phyloP scores from a whole-genome alignment of 257 asterid species.

The Nicotiana sylvestris region DNA sequence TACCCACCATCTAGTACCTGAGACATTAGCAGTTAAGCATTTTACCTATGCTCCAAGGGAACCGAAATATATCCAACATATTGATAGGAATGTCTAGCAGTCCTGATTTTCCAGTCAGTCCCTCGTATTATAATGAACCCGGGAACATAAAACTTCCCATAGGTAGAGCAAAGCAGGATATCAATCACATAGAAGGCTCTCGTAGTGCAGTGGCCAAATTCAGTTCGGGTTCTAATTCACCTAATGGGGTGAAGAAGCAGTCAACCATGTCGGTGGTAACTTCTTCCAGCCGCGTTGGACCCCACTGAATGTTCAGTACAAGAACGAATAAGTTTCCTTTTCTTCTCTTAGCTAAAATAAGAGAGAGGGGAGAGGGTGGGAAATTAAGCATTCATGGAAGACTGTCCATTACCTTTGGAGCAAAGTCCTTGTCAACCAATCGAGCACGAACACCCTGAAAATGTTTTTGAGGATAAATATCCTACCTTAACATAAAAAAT shows the following conservation, averaged over 20 bases:
- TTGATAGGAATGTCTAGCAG: not conserved
- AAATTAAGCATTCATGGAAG: not conserved
- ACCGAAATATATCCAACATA: not conserved
- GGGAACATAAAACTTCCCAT: not conserved
- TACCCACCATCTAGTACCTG: not conserved
- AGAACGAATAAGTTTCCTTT: not conserved
- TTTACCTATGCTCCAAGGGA: not conserved
- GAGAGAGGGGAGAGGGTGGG: not conserved
- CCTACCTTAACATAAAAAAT: not conserved
- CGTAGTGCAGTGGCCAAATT: constrained; percentile 75
- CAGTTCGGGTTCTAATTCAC: constrained; percentile 64
- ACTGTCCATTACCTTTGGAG: constrained; percentile 67
- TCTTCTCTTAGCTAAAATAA: not conserved
- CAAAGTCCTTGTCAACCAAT: constrained; percentile 88
- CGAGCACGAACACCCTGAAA: constrained; percentile 89
- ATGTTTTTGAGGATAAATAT: not conserved
- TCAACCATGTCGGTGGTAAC: constrained; percentile 73
- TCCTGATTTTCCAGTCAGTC: not conserved
- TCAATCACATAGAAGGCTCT: constrained; percentile 70
- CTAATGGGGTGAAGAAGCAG: constrained; percentile 48
- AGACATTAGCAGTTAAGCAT: not conserved
- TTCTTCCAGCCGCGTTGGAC: constrained; percentile 59
- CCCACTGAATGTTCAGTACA: constrained; percentile 56
- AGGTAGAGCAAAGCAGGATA: not conserved
- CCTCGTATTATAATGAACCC: not conserved